Conservation (phyloP, 495 filamentous ascomycete species). For the Glonium stellatum region DNA sequence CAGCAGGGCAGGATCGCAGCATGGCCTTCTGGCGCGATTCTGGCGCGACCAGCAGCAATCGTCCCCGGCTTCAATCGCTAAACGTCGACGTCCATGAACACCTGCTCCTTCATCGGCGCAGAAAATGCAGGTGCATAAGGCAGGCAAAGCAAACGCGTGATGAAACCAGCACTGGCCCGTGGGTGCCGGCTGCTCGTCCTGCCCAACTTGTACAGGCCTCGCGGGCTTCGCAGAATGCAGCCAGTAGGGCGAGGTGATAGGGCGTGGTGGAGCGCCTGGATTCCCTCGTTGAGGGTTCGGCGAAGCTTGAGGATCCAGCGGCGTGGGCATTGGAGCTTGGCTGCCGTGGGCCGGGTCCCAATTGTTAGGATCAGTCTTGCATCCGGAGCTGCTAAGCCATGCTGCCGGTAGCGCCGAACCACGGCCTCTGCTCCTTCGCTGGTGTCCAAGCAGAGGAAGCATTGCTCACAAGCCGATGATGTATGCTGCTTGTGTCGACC, state of each 20-base stretch:
- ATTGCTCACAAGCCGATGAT: neutral
- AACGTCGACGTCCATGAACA: no score
- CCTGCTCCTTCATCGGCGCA: no score
- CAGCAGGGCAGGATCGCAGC: no score
- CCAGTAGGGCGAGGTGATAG: neutral
- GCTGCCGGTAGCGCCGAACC: slow-evolving; percentile 9
- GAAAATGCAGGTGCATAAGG: no score
- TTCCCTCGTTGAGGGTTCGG: neutral
- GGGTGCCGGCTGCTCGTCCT: neutral
- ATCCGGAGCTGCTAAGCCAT: slow-evolving; percentile 1
- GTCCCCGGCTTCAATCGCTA: no score
- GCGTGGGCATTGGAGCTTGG: slow-evolving; percentile 5
- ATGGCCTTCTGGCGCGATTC: no score
- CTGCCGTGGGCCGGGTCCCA: neutral
- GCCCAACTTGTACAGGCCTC: neutral
- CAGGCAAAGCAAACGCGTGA: no score
- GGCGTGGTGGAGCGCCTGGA: neutral
- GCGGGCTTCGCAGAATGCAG: neutral
- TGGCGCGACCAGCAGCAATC: no score
- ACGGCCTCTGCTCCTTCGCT: neutral
- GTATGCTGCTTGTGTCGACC: neutral
- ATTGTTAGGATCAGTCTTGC: neutral
- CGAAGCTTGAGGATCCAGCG: neutral
- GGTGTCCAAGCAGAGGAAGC: neutral
- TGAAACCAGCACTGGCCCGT: no score